Conservation (phyloP, 2,329 filamentous ascomycete genomes). For the Neonectria faginata region DNA sequence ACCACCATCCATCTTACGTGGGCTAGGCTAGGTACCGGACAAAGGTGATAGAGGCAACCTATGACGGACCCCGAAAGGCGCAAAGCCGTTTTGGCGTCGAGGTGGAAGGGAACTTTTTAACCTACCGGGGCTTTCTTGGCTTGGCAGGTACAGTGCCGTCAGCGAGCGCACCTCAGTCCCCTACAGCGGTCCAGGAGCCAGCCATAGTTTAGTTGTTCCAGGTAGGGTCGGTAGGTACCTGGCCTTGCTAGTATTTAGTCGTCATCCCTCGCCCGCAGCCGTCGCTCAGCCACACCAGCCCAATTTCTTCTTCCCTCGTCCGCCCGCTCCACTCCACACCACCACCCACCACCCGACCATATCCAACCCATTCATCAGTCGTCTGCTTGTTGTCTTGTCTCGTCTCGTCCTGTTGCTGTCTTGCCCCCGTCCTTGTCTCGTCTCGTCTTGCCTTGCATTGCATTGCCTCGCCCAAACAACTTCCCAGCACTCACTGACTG, state of each 20-base stretch:
- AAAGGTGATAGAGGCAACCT: no score
- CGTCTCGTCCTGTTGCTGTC: not conserved
- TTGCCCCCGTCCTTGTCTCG: not conserved
- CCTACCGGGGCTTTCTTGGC: not conserved
- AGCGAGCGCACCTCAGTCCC: not conserved
- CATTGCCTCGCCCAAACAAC: no score
- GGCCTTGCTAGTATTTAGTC: not conserved
- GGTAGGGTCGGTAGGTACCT: not conserved
- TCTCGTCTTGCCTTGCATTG: no score
- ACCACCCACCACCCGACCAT: not conserved
- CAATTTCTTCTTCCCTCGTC: constrained; percentile 27
- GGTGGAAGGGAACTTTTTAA: no score
- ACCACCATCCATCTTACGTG: not conserved
- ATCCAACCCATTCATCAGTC: not conserved
- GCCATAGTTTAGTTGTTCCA: no score
- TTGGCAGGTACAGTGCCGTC: constrained; percentile 4
- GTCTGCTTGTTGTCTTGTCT: not conserved
- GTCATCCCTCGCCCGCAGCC: constrained; percentile 27
- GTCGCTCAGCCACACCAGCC: constrained; percentile 28
- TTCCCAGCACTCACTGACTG: no score
- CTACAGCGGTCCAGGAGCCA: not conserved
- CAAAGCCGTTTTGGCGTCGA: no score
- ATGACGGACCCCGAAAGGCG: no score
- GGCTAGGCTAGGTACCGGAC: not conserved
- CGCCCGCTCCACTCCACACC: constrained; percentile 11